Base-by-base conservation (phyloP, 2,329 filamentous ascomycete species). In the Epichloe typhina region DNA sequence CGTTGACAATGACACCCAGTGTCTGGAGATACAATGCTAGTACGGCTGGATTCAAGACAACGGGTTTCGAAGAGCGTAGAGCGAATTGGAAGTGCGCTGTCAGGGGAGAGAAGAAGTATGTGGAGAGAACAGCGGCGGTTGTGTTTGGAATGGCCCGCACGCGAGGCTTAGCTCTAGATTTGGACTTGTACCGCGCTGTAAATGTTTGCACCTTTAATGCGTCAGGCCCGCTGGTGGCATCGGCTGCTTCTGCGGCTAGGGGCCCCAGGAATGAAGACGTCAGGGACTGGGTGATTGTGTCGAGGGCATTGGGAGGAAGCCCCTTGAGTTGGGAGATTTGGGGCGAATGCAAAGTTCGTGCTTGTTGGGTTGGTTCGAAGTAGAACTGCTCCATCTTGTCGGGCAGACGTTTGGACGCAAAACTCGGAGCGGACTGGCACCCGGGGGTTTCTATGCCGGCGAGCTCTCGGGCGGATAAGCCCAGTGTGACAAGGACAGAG, bases 191-290 rank as follows among this genome's bases (percentile, higher is more conserved):
- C 2, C 62, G 66, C 0, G 86, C 87, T 11, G 84, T 91, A 67
- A 97, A 95, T 2, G 84, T 95, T 31, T 88, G 82, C 21, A 97
- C 79, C 69, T 97, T 97, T 44, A 98, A 79, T 5, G 84, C 79
- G 57, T 89, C 82, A 0, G 93, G 90, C 0, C 91, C 89, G 0
- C 84, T 84, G 6, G 82, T 74, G 21, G 83, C 75, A 62, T 96
- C 89, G 40, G 89, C 90, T 2, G 90, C 88, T 52, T 81, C 74
- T 38, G 87, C 83, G 1, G 91, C 89, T 31, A 97, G 71, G 0
- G 93, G 93, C 15, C 83, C 80, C 19, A 97, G 81, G 59, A 95
- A 87, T 0, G 75, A 72, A 26, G 82, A 77, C 4, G 85, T 82
- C 46, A 96, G 72, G 9, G 74, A 75, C 51, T 76, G 75, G 0